Evolutionary conservation across 2,329 filamentous ascomycete genomes (phyloP).

Genomic region (Exophiala alcalophila): DNA sequence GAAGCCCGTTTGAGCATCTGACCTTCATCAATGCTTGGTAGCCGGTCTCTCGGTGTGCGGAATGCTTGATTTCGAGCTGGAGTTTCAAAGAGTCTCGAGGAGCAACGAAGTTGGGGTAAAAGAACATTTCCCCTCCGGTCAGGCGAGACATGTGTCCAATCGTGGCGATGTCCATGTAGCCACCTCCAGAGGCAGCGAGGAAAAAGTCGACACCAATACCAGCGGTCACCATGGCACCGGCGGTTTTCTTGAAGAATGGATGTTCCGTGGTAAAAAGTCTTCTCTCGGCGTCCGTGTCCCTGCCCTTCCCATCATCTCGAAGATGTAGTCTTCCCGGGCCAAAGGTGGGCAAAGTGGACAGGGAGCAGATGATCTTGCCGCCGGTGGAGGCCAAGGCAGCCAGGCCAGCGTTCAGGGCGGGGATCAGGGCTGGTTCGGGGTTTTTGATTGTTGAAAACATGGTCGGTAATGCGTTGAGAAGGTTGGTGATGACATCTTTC

Average conservation of each 20-base stretch:
- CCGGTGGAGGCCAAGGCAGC: conserved; percentile 82
- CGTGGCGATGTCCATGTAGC: conserved; percentile 89
- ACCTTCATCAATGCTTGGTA: conserved; percentile 98
- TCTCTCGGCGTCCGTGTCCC: conserved; percentile 84
- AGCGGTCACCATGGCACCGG: conserved; percentile 80
- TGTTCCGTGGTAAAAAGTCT: conserved; percentile 90
- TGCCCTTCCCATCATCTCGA: conserved; percentile 82
- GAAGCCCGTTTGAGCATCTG: conserved; percentile 91
- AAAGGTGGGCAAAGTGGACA: conserved; percentile 85
- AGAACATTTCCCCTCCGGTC: conserved; percentile 93
- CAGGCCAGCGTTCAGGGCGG: conserved; percentile 77
- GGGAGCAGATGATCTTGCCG: conserved; percentile 85
- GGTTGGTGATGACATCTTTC: conserved; percentile 77
- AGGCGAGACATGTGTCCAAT: conserved; percentile 82
- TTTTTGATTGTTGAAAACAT: conserved; percentile 88
- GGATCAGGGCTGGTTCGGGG: conserved; percentile 82
- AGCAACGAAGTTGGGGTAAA: conserved; percentile 93
- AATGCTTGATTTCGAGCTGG: conserved; percentile 78
- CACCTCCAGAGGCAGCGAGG: conserved; percentile 82
- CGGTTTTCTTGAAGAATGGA: conserved; percentile 78
- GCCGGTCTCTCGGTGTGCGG: conserved; percentile 83
- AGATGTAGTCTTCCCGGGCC: conserved; percentile 82
- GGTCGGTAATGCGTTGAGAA: conserved; percentile 76
- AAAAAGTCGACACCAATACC: conserved; percentile 94
- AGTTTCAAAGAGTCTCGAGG: conserved; percentile 82